Base-by-base conservation (phyloP, 352 stramenopile genomes). In the Globisporangium acanthophoron region DNA sequence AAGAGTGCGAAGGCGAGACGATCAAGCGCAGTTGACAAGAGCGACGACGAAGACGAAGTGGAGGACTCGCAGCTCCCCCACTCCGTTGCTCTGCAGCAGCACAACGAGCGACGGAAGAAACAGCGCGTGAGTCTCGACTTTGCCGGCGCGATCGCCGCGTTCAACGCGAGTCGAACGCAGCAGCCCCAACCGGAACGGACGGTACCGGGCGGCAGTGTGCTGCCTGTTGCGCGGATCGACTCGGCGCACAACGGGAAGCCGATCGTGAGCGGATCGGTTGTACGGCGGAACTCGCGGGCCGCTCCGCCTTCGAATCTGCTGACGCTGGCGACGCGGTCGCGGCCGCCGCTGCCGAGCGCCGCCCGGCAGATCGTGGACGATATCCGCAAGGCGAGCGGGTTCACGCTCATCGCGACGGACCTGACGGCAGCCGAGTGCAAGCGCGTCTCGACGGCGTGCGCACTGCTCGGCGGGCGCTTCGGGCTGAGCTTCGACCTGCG, bases 401-500 rank as follows among this genome's bases (percentile, higher is more conserved):
- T 80, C 52, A 78, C 88, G 44, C 74, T 89, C 52, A 68, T 89
- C 3, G 77, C 71, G 49, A 88, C 84, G 0, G 82, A 91, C 53
- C 45, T 93, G 12, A 67, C 64, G 0, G 72, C 65, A 3, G 68
- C 83, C 2, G 76, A 92, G 46, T 67, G 69, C 33, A 90, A 85
- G 54, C 58, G 61, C 1, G 61, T 93, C 11, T 53, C 84, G 21
- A 59, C 79, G 1, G 84, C 80, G 3, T 92, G 80, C n/a, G 66
- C 76, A 18, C 61, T 58, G 0, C 75, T 93, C 11, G 80, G 81
- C 7, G 84, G 78, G 1, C 85, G 83, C 37, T 91, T 91, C 54
- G 83, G 85, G 0, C 73, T 76, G 1, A 69, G 87, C 24, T 94
- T 95, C 40, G 76, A 91, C 47, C 40, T 81, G n/a, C 73, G 82